A percentile compares a stretch with the other conserved stretches of the same genome.
These are phyloP conservation scores for Akanthomyces muscarius DNA, from an alignment of 2,329 filamentous ascomycete genomes.

Conservation along the genomic window DNA sequence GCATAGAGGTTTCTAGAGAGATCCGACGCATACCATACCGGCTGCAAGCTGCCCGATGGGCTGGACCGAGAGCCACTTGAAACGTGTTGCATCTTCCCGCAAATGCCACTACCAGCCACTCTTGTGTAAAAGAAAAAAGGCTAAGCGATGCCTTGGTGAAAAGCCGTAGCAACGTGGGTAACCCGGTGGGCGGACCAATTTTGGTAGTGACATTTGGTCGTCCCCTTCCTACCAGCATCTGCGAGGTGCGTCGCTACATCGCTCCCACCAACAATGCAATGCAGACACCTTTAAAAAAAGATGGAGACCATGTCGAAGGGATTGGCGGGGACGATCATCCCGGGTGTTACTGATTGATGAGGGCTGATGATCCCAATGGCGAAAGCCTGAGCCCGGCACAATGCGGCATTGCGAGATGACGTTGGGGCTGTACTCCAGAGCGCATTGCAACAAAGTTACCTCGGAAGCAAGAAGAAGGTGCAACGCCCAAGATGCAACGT, in stretches of 20 bases:
- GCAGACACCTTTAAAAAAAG: neutral
- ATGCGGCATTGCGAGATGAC: neutral
- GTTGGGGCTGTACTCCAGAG: neutral
- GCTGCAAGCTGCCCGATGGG: neutral
- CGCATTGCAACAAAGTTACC: neutral
- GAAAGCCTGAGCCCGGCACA: neutral
- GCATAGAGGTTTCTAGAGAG: conserved; percentile 1
- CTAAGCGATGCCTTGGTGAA: neutral
- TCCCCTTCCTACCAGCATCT: too few species aligned
- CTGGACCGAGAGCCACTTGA: neutral
- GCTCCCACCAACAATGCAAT: neutral
- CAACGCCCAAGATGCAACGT: conserved; percentile 16
- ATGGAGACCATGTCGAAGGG: conserved; percentile 2
- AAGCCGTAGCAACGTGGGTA: neutral
- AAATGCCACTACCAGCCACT: neutral
- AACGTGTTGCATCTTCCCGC: conserved; percentile 6
- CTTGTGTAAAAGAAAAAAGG: neutral
- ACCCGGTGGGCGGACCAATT: too few species aligned
- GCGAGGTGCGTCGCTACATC: neutral
- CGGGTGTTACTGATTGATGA: conserved; percentile 10
- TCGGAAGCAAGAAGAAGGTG: neutral
- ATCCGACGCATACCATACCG: conserved; percentile 6
- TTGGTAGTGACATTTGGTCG: too few species aligned
- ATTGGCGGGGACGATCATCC: conserved; percentile 13
- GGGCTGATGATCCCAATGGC: neutral